These are phyloP conservation scores for Dipteronia dyeriana DNA, from an alignment of 345 rosid genomes.

Conservation along the genomic window DNA sequence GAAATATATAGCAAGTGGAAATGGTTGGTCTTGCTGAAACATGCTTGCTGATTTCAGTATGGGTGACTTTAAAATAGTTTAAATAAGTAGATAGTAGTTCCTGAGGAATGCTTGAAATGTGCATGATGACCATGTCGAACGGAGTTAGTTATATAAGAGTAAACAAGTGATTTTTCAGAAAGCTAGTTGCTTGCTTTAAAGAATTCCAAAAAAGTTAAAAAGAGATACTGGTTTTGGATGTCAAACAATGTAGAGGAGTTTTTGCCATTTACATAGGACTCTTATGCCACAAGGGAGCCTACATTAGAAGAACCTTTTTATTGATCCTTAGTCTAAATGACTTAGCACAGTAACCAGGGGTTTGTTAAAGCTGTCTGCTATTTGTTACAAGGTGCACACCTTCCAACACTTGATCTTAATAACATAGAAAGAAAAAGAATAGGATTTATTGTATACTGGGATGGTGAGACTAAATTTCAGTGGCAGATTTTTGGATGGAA, in stretches of 20 bases:
- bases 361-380: too few species aligned
- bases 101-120: not conserved
- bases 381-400: too few species aligned
- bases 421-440: too few species aligned
- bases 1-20: not conserved
- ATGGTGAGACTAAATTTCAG: too few species aligned
- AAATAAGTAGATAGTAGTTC: not conserved
- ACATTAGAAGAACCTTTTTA: not conserved
- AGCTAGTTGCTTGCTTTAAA: not conserved
- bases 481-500: too few species aligned
- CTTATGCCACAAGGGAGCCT: not conserved
- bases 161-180: too few species aligned
- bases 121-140: not conserved
- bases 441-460: too few species aligned
- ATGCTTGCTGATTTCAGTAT: not conserved
- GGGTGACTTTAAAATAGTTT: not conserved
- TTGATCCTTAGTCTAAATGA: not conserved
- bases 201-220: not conserved
- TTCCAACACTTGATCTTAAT: too few species aligned
- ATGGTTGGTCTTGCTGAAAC: not conserved
- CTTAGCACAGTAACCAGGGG: not conserved
- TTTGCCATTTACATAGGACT: not conserved
- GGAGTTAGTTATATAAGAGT: not conserved
- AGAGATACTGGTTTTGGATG: constrained; percentile 2
- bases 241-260: not conserved